Evolutionary conservation across 129 eudicot genomes (phyloP).

Genomic region (Oenanthe sinensis): DNA sequence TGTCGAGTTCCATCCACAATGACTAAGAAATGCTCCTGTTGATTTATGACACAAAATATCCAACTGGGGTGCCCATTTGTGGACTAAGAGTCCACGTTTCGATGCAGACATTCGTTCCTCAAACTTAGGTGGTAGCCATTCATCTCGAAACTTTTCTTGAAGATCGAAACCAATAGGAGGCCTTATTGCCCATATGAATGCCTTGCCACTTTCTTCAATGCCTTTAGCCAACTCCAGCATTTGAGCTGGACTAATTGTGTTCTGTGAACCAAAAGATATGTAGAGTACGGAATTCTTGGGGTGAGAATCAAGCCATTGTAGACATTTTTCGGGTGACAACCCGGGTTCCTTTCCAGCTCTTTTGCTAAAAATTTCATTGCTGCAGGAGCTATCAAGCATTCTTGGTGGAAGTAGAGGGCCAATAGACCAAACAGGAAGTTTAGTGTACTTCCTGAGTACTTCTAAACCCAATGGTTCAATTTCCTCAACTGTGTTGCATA

Average conservation of each 20-base stretch:
- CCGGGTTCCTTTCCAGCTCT: conserved; percentile 39
- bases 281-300: conserved; percentile 37
- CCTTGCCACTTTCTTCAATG: conserved; percentile 43
- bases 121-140: conserved; percentile 73
- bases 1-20: conserved; percentile 86
- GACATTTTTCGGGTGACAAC: conserved; percentile 29
- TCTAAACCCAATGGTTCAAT: conserved; percentile 52
- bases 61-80: conserved; percentile 71
- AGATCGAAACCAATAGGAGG: conserved; percentile 62
- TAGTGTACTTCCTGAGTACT: conserved; percentile 25
- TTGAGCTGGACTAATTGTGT: conserved; percentile 38
- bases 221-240: conserved; percentile 80
- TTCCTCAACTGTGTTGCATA: conserved; percentile 58
- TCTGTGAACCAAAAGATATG: conserved; percentile 78
- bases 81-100: conserved; percentile 45
- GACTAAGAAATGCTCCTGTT: conserved; percentile 60
- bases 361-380: conserved; percentile 11
- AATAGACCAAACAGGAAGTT: conserved; percentile 58
- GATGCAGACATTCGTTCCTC: conserved; percentile 22
- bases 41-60: conserved; percentile 60
- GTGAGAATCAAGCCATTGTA: conserved; percentile 42
- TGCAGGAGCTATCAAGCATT: conserved; percentile 19
- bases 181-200: conserved; percentile 76
- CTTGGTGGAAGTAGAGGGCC: conserved; percentile 63
- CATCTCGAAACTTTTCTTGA: conserved; percentile 43